A percentile compares a stretch with the other conserved stretches of the same genome.
Conservation (phyloP, 306 rosid genomes). For the Cucurbita maxima region DNA sequence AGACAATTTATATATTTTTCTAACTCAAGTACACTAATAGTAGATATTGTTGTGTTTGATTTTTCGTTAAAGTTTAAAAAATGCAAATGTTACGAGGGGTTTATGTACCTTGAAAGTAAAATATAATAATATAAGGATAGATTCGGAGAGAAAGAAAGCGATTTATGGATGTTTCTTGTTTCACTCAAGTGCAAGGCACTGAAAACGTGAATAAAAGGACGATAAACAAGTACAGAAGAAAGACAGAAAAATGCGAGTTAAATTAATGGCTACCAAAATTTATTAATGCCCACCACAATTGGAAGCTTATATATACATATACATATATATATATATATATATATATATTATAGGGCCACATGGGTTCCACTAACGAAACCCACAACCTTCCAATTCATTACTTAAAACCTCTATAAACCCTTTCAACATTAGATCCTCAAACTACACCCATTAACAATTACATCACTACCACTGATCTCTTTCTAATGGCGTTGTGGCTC, state of each 20-base stretch:
- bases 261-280: background rate
- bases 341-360: background rate
- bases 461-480: background rate
- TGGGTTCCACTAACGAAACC: background rate
- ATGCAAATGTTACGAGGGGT: too few relatives aligned
- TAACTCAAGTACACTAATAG: too few relatives aligned
- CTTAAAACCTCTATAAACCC: slow-evolving; percentile 2
- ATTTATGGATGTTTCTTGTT: background rate
- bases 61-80: too few relatives aligned
- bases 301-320: too few relatives aligned
- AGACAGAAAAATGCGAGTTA: background rate
- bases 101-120: too few relatives aligned
- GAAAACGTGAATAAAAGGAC: background rate
- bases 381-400: background rate
- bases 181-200: background rate
- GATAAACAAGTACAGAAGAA: background rate
- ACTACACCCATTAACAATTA: background rate
- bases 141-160: background rate
- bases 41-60: too few relatives aligned
- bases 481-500: background rate
- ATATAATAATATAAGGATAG: background rate
- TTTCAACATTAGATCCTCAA: background rate
- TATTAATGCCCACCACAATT: background rate
- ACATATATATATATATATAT: too few relatives aligned
- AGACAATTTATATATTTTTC: too few relatives aligned